Conservation (phyloP, 2,329 filamentous ascomycete genomes). For the Didymella pomorum region DNA sequence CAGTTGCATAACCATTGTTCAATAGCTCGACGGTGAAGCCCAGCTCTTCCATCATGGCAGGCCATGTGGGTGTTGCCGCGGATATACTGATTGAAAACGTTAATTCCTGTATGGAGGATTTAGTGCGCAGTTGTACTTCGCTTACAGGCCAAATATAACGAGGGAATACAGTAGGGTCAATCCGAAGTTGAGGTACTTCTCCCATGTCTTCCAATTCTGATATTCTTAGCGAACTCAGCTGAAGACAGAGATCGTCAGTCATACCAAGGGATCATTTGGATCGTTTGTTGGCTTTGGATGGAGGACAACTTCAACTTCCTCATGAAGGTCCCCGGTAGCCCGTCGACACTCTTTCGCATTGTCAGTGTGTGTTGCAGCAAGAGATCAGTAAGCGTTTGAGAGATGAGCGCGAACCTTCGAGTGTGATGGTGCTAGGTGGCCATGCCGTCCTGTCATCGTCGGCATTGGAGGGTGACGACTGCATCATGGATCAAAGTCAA, state of each 20-base stretch:
- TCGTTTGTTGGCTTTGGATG: slow-evolving; percentile 16
- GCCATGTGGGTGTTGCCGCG: slow-evolving; percentile 23
- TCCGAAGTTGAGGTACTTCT: slow-evolving; percentile 21
- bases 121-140: neutral
- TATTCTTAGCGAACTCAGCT: neutral
- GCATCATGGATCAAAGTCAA: slow-evolving; percentile 11
- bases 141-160: slow-evolving; percentile 20
- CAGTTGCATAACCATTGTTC: slow-evolving; percentile 58
- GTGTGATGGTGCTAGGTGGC: slow-evolving; percentile 22
- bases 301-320: slow-evolving; percentile 13
- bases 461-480: neutral
- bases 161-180: slow-evolving; percentile 18
- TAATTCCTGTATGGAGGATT: neutral
- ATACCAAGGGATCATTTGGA: slow-evolving; percentile 20
- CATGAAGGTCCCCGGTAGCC: slow-evolving; percentile 1
- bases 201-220: slow-evolving; percentile 22
- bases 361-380: neutral
- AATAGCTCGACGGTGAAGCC: slow-evolving; percentile 37
- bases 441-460: slow-evolving; percentile 12
- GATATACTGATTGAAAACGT: slow-evolving; percentile 14
- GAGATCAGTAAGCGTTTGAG: no score
- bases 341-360: slow-evolving; percentile 7
- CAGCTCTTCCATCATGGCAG: slow-evolving; percentile 21
- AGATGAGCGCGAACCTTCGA: slow-evolving; percentile 15
- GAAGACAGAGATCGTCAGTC: neutral